Percentiles rank a stretch among this genome's conserved stretches.
Evolutionary conservation across 2,329 filamentous ascomycete species (phyloP).

Genomic region (Epichloe hybrida): DNA sequence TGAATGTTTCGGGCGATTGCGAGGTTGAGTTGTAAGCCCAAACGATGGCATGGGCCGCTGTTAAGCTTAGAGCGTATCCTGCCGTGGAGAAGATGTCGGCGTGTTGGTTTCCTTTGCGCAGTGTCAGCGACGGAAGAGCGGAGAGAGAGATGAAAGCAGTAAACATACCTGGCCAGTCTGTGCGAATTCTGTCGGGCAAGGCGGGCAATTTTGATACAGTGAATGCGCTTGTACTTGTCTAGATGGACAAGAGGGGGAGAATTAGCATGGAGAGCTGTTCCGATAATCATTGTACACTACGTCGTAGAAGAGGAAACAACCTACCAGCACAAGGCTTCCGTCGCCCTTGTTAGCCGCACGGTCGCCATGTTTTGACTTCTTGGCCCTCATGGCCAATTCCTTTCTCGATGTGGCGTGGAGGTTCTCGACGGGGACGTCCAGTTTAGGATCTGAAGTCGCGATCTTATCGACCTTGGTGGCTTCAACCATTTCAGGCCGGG

Average conservation of each 20-base stretch:
- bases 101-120: constrained; percentile 42
- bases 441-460: constrained; percentile 27
- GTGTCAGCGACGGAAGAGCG: not conserved
- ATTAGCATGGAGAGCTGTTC: not conserved
- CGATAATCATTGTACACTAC: not conserved
- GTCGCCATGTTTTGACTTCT: constrained; percentile 49
- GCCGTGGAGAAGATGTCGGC: constrained; percentile 51
- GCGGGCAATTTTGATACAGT: constrained; percentile 73
- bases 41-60: constrained; percentile 67
- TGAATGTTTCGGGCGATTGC: constrained; percentile 61
- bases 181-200: constrained; percentile 63
- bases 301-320: constrained; percentile 15
- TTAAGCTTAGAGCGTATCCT: constrained; percentile 69
- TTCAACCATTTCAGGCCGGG: constrained; percentile 39
- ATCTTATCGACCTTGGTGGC: constrained; percentile 37
- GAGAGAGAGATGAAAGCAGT: not conserved
- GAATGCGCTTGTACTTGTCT: constrained; percentile 79
- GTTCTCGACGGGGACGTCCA: constrained; percentile 32
- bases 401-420: constrained; percentile 26
- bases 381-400: constrained; percentile 46
- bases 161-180: constrained; percentile 49
- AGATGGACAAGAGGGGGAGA: constrained; percentile 4
- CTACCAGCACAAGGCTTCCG: constrained; percentile 50
- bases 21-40: constrained; percentile 74
- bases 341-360: constrained; percentile 50